These are phyloP conservation scores for Chlamydomonas sphaeroides DNA, from an alignment of 139 green algal species.

Conservation along the genomic window DNA sequence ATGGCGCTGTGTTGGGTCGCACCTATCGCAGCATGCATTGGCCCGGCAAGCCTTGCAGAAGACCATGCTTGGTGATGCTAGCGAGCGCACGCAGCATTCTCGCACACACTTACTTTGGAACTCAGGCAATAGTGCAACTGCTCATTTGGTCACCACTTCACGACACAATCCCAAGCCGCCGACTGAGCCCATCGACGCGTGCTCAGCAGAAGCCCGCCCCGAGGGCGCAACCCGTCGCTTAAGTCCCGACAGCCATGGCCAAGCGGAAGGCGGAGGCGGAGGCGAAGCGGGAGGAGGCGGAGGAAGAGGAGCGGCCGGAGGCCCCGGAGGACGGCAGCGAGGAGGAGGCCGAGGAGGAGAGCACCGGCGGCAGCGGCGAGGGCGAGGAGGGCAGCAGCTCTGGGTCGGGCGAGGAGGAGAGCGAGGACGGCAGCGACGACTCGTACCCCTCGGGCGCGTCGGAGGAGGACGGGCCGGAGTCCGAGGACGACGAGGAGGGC, in stretches of 20 bases:
- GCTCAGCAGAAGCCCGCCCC: too few species aligned
- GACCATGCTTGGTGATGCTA: too few species aligned
- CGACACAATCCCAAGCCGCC: too few species aligned
- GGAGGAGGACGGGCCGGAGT: conserved; percentile 6
- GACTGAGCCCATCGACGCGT: too few species aligned
- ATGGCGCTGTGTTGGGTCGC: not conserved
- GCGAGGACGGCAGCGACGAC: conserved; percentile 12
- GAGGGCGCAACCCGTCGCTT: too few species aligned
- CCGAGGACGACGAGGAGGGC: conserved; percentile 50
- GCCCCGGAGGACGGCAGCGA: not conserved
- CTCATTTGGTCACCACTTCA: too few species aligned
- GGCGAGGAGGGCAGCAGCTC: conserved; percentile 21
- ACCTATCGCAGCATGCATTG: too few species aligned
- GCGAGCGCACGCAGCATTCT: too few species aligned
- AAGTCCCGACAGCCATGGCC: conserved; percentile 15
- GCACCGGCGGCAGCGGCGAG: conserved; percentile 29
- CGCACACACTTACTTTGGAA: too few species aligned
- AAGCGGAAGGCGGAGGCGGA: conserved; percentile 30
- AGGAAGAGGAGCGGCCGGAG: not conserved
- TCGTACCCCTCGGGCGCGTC: not conserved
- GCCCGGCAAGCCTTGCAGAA: too few species aligned
- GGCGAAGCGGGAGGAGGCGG: conserved; percentile 21
- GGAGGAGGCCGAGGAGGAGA: not conserved
- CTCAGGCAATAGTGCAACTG: too few species aligned
- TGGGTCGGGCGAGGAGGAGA: conserved; percentile 36